These are phyloP conservation scores for Rhodotorula sp. DNA, from an alignment of 1,284 basidiomycete species.

Conservation along the genomic window DNA sequence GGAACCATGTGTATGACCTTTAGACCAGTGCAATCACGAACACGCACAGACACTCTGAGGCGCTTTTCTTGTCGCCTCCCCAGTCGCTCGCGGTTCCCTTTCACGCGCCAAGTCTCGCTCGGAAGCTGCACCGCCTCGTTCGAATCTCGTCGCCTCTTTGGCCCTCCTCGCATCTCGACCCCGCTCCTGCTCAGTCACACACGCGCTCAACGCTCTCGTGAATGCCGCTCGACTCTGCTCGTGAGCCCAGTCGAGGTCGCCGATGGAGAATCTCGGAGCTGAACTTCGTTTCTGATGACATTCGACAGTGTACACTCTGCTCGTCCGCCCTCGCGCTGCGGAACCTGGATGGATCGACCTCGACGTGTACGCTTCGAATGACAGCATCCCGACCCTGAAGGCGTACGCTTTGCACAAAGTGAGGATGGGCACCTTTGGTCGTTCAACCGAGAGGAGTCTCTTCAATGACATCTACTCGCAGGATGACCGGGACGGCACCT, in stretches of 20 bases:
- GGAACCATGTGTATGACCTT: too few species aligned
- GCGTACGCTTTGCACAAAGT: slow-evolving; percentile 18
- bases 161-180: too few species aligned
- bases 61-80: too few species aligned
- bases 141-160: too few species aligned
- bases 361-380: neutral
- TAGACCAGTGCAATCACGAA: too few species aligned
- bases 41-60: too few species aligned
- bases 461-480: neutral
- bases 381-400: neutral
- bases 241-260: neutral
- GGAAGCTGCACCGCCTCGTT: too few species aligned
- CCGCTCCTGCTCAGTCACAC: too few species aligned
- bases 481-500: neutral
- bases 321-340: slow-evolving; percentile 17
- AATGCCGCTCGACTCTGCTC: slow-evolving; percentile 20
- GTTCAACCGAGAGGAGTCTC: neutral
- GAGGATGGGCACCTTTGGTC: neutral
- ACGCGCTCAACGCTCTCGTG: too few species aligned
- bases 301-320: slow-evolving; percentile 20
- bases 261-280: too few species aligned
- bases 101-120: too few species aligned
- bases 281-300: neutral
- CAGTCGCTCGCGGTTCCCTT: too few species aligned
- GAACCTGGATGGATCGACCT: slow-evolving; percentile 17